phyloP scores from a whole-genome alignment of 306 rosid species.

The Cucurbita argyrosperma region DNA sequence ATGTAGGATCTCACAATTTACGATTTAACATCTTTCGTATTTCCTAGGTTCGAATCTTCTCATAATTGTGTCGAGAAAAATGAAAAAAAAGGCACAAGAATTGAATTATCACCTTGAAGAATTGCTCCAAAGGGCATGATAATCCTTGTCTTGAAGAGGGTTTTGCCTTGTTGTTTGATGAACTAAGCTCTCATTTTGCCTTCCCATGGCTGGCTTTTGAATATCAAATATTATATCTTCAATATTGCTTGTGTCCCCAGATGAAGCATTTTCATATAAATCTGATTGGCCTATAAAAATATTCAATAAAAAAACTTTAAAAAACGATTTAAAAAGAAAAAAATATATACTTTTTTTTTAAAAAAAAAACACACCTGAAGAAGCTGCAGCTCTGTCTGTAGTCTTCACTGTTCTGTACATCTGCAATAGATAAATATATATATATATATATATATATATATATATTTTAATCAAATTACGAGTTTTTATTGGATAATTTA shows the following conservation, averaged over 20 bases:
- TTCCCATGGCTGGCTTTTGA: conserved; percentile 29
- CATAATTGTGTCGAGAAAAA: too few relatives aligned
- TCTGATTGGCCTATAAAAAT: conserved; percentile 42
- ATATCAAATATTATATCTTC: conserved; percentile 60
- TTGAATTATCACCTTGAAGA: conserved; percentile 34
- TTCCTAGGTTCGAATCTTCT: too few relatives aligned
- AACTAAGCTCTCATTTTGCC: conserved; percentile 21
- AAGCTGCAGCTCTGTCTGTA: conserved; percentile 55
- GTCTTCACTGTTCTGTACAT: conserved; percentile 76
- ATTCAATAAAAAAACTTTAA: not conserved
- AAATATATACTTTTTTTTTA: not conserved
- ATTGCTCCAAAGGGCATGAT: conserved; percentile 52
- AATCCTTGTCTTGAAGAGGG: conserved; percentile 40
- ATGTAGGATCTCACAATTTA: too few relatives aligned
- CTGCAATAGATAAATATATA: conserved; percentile 7
- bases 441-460: too few relatives aligned
- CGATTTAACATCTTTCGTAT: too few relatives aligned
- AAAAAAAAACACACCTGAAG: conserved; percentile 3
- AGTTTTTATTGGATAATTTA: not conserved
- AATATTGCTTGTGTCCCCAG: conserved; percentile 58
- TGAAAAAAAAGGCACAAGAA: not conserved
- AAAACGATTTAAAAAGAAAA: not conserved
- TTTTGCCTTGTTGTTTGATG: conserved; percentile 40
- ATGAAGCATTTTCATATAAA: conserved; percentile 57
- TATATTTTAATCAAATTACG: too few relatives aligned